phyloP scores from a whole-genome alignment of 495 filamentous ascomycete species.

The Aspergillus heteromorphus region DNA sequence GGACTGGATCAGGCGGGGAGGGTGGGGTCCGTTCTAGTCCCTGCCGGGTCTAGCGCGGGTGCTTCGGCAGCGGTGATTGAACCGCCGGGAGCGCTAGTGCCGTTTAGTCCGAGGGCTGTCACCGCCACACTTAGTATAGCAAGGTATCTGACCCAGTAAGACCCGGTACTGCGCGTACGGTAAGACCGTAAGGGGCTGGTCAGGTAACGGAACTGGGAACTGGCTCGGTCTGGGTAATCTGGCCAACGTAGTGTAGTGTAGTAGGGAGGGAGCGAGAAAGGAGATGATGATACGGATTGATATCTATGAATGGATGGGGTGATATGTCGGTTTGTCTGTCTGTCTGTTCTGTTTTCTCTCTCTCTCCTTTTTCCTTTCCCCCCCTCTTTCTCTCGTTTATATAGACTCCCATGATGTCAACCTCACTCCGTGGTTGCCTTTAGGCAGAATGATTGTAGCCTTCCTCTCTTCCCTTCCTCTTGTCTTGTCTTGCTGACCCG shows the following conservation, averaged over 20 bases:
- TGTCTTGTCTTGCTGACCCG: background rate
- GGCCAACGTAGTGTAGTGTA: too few relatives aligned
- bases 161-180: background rate
- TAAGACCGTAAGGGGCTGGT: background rate
- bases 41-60: background rate
- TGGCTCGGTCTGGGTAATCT: too few relatives aligned
- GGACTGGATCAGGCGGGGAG: background rate
- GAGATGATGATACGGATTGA: background rate
- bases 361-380: too few relatives aligned
- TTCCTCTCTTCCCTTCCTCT: background rate
- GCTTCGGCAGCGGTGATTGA: background rate
- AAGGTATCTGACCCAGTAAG: background rate
- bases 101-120: background rate
- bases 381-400: background rate
- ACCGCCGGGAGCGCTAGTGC: background rate
- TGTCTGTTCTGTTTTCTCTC: too few relatives aligned
- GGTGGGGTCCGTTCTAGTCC: background rate
- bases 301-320: background rate
- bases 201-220: background rate
- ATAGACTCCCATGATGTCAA: background rate
- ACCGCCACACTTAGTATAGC: background rate
- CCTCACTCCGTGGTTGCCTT: slow-evolving; percentile 11
- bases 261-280: background rate
- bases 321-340: too few relatives aligned
- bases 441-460: slow-evolving; percentile 17